phyloP scores from a whole-genome alignment of 2,329 filamentous ascomycete genomes.

The Botrytis tulipae region DNA sequence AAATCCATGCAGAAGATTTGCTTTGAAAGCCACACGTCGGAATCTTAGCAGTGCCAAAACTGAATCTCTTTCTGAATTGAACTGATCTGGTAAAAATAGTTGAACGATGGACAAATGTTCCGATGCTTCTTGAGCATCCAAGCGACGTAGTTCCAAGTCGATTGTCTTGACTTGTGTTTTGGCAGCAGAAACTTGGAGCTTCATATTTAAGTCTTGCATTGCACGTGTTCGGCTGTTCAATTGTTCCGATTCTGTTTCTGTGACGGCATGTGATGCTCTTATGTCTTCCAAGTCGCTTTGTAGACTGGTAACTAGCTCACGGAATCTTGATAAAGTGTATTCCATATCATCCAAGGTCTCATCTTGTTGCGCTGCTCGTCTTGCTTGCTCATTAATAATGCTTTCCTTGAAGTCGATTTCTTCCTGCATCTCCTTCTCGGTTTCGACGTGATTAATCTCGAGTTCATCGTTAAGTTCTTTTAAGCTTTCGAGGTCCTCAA shows the following conservation, averaged over 20 bases:
- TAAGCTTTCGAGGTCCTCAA: slow-evolving; percentile 84
- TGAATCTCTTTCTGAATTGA: slow-evolving; percentile 76
- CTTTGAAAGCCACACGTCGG: slow-evolving; percentile 85
- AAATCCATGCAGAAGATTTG: slow-evolving; percentile 72
- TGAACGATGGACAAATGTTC: slow-evolving; percentile 88
- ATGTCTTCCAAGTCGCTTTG: slow-evolving; percentile 89
- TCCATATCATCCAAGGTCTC: slow-evolving; percentile 82
- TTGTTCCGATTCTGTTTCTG: slow-evolving; percentile 88
- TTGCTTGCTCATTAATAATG: slow-evolving; percentile 77
- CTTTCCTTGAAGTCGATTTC: slow-evolving; percentile 87
- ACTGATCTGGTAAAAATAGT: slow-evolving; percentile 83
- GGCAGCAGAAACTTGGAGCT: slow-evolving; percentile 82
- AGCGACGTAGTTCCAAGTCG: slow-evolving; percentile 79
- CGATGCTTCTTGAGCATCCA: slow-evolving; percentile 84
- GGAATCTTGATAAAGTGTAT: slow-evolving; percentile 83
- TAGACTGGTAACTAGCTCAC: slow-evolving; percentile 80
- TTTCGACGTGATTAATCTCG: slow-evolving; percentile 87
- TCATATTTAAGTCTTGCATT: slow-evolving; percentile 96
- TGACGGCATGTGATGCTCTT: slow-evolving; percentile 86
- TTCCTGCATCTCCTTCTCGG: slow-evolving; percentile 90
- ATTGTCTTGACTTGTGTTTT: slow-evolving; percentile 95
- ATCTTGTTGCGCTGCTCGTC: slow-evolving; percentile 72
- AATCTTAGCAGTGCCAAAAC: slow-evolving; percentile 87
- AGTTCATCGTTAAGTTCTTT: slow-evolving; percentile 95
- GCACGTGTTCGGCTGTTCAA: slow-evolving; percentile 83